Evolutionary conservation across 169 alveolate species (phyloP), one percentile per base, ranked within the genome.

Genomic region (Plasmodium vivax): DNA sequence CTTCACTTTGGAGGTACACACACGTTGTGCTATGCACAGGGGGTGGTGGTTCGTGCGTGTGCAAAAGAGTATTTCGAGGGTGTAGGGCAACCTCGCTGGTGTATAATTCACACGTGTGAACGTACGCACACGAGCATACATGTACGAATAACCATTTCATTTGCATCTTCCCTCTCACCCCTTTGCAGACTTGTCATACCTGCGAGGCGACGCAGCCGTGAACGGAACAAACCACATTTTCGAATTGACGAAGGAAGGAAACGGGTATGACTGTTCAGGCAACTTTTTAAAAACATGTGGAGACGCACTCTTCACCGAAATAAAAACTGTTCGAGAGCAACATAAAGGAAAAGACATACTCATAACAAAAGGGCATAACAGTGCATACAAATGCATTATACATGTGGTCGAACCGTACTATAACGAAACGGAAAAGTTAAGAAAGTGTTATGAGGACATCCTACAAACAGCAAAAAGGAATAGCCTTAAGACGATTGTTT

Each of bases 1-100:
- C 95, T 91, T 43, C 95, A 91, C 58, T 91, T 91, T 91, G 95
- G 95, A 81, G 95, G 95, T 91, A 91, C 30, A 82, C 38, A n/a
- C 32, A 82, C 41, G 43, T 32, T 23, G 10, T 27, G 3, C 43
- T 0, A 2, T n/a, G 72, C 36, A 9, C n/a, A 47, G 34, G 38
- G 34, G 34, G 27, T 0, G 27, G 58, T 0, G n/a, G n/a, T 47
- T 12, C 58, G n/a, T 5, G 3, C 58, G n/a, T 12, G n/a, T 47
- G 9, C 58, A 47, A 10, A 47, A 12, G 58, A 47, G 58, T 47
- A 5, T 5, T 12, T 47, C 34, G 36, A 6, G 7, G 75, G 75
- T 16, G 75, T n/a, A 62, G 0, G 34, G 75, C 30, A 9, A 10
- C 58, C 38, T 19, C 0, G 36, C 75, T n/a, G 10, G 14, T 23